Evolutionary conservation across 257 asterid species (phyloP), one percentile per base, ranked within the genome.

Genomic region (Mentha longifolia): DNA sequence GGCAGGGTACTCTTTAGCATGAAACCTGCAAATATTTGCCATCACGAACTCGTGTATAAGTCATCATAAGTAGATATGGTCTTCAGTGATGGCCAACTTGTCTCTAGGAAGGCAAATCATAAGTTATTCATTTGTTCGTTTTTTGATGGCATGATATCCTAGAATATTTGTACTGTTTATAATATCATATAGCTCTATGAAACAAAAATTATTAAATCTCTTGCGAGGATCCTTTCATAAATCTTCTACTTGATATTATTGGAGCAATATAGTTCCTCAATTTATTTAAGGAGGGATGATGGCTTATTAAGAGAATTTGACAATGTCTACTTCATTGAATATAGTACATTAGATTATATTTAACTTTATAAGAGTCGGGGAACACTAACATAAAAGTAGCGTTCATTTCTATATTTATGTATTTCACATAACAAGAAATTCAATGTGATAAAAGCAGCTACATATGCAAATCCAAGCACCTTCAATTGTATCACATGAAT

Each of bases 1-100:
- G 57, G 87, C 92, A 52, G 96, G 97, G 79, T 93, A 93, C 79
- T 93, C 98, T 83, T 83, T 93, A 9, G 98, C 96, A 83, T 93
- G 98, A 80, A 93, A 93, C 87, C 98, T 93, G 88, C 39, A 80
- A 81, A 76, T 63, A 54, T 49, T 61, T 43, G 64, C 3, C 72
- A 57, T 42, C 71, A 51, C 19, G 68, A 59, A 66, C 37, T 58
- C 45, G 25, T 37, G 37, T 71, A 62, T 67, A 75, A 60, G 72
- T 42, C 67, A 64, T 41, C 64, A 75, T 28, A 43, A 49, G 49
- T 25, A 63, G 56, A 69, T 59, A 14, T 13, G 25, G 51, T 19
- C 52, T 56, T 52, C 43, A 1, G 45, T 19, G 45, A 65, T 2
- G 20, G 39, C 11, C 9, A 62, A 42, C 30, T 19, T 42, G 20